Evolutionary conservation across 306 rosid species (phyloP).

Genomic region (Vigna nakashimae): DNA sequence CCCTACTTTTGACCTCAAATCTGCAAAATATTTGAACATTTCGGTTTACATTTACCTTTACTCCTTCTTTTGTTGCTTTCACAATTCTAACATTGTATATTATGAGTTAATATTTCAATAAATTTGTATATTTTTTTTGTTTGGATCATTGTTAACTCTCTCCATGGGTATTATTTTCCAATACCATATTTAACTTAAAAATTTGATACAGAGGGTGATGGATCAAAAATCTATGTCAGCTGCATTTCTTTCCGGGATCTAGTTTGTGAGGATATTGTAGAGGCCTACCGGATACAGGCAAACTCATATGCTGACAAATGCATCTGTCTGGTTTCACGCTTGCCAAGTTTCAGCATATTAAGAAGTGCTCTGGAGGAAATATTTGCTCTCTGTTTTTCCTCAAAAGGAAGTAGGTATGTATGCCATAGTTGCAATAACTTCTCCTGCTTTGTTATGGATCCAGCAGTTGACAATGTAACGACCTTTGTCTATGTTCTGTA

Average conservation of each 20-base stretch:
- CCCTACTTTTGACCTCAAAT: conserved; percentile 5
- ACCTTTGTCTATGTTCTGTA: conserved; percentile 23
- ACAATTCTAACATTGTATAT: not conserved
- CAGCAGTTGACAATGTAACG: conserved; percentile 37
- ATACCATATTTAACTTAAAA: conserved; percentile 41
- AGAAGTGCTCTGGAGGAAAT: conserved; percentile 83
- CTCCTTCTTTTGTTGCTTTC: conserved; percentile 12
- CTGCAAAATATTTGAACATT: conserved; percentile 29
- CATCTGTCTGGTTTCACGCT: conserved; percentile 96
- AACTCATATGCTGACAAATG: conserved; percentile 98
- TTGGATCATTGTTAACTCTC: conserved; percentile 33
- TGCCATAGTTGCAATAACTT: conserved; percentile 41
- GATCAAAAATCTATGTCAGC: conserved; percentile 94
- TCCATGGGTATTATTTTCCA: conserved; percentile 32
- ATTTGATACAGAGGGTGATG: conserved; percentile 90
- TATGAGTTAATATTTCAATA: conserved; percentile 36
- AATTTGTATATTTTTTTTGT: conserved; percentile 30
- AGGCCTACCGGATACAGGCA: conserved; percentile 84
- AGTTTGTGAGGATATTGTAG: conserved; percentile 88
- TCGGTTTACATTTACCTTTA: conserved; percentile 26
- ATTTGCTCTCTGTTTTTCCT: conserved; percentile 83
- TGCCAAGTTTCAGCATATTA: conserved; percentile 76
- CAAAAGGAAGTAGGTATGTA: conserved; percentile 87
- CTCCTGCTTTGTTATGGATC: conserved; percentile 44
- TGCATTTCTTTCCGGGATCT: conserved; percentile 98